phyloP scores from a whole-genome alignment of 176 grass and related monocot species.

The Musa beccarii region DNA sequence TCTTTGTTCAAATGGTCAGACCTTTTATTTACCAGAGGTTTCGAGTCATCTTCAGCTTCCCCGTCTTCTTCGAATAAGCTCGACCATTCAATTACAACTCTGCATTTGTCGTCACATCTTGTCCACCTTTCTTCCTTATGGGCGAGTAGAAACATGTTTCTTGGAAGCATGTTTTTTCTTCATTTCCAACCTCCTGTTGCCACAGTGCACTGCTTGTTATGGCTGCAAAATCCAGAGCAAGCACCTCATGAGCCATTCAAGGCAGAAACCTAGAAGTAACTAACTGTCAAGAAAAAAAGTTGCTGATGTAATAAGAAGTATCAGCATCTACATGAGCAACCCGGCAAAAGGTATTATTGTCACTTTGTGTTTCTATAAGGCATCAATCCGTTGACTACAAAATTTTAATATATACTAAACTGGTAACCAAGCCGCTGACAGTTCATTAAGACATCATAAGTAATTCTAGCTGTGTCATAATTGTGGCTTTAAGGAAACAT shows the following conservation, averaged over 20 bases:
- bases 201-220: constrained; percentile 20
- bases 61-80: neutral
- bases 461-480: too few species aligned
- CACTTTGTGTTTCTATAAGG: too few species aligned
- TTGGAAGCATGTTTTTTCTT: neutral
- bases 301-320: neutral
- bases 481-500: too few species aligned
- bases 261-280: neutral
- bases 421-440: too few species aligned
- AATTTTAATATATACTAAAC: too few species aligned
- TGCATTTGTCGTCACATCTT: neutral
- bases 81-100: neutral
- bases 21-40: neutral
- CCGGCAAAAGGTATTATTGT: neutral
- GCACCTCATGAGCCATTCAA: neutral
- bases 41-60: neutral
- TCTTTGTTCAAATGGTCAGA: too few species aligned
- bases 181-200: neutral
- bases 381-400: too few species aligned
- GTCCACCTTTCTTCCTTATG: neutral
- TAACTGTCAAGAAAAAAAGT: neutral
- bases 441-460: too few species aligned
- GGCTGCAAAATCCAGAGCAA: constrained; percentile 29
- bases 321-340: neutral
- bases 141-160: neutral